These are phyloP conservation scores for Iodosphaeria phyllophila DNA, from an alignment of 2,329 filamentous ascomycete species.

Conservation along the genomic window DNA sequence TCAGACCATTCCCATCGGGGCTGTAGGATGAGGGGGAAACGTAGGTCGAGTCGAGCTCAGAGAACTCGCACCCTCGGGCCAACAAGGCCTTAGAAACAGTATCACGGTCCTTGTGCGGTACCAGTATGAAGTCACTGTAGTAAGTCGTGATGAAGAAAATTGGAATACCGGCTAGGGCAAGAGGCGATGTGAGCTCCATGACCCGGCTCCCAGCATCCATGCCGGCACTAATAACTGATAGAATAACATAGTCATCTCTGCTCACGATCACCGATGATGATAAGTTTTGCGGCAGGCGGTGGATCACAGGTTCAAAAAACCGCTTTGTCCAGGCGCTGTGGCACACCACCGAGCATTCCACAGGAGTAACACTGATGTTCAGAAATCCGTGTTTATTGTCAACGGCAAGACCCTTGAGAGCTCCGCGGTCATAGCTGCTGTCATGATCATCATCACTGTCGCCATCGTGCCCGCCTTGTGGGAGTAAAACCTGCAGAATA, in stretches of 20 bases:
- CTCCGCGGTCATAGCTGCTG: slow-evolving; percentile 39
- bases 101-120: slow-evolving; percentile 54
- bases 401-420: slow-evolving; percentile 25
- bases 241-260: slow-evolving; percentile 66
- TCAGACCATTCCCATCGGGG: slow-evolving; percentile 13
- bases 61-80: slow-evolving; percentile 67
- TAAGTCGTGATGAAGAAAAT: slow-evolving; percentile 99
- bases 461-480: slow-evolving; percentile 25
- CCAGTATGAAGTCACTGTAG: slow-evolving; percentile 91
- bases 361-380: slow-evolving; percentile 80
- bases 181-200: slow-evolving; percentile 73
- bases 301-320: slow-evolving; percentile 57
- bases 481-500: slow-evolving; percentile 70
- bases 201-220: slow-evolving; percentile 84
- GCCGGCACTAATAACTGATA: slow-evolving; percentile 78
- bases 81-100: slow-evolving; percentile 63
- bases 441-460: slow-evolving; percentile 25
- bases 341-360: slow-evolving; percentile 87
- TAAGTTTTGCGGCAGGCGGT: slow-evolving; percentile 35
- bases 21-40: slow-evolving; percentile 32
- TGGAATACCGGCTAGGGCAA: slow-evolving; percentile 80
- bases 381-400: slow-evolving; percentile 59
- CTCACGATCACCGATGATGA: slow-evolving; percentile 51
- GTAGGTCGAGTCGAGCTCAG: slow-evolving; percentile 50
- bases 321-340: slow-evolving; percentile 53